phyloP scores from a whole-genome alignment of 2,329 filamentous ascomycete species.

The Westerdykella ornata region DNA sequence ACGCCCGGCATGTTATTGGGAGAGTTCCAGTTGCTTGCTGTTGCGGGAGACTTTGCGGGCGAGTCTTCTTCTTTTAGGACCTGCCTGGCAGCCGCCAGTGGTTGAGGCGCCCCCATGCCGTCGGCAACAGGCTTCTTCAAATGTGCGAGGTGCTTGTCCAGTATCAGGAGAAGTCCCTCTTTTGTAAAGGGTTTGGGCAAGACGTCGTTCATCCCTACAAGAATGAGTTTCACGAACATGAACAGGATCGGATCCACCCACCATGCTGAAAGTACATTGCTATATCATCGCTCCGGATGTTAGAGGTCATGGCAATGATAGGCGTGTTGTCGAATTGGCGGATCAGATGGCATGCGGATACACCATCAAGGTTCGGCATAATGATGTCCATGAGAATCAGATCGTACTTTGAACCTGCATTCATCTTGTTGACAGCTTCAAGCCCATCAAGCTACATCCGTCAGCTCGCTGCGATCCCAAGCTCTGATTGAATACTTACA shows the following conservation, averaged over 20 bases:
- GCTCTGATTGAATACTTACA: slow-evolving; percentile 40
- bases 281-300: slow-evolving; percentile 93
- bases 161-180: slow-evolving; percentile 67
- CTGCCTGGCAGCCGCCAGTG: slow-evolving; percentile 47
- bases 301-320: slow-evolving; percentile 98
- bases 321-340: slow-evolving; percentile 78
- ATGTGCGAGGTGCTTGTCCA: slow-evolving; percentile 83
- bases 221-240: slow-evolving; percentile 9
- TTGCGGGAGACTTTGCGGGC: slow-evolving; percentile 55
- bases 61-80: slow-evolving; percentile 59
- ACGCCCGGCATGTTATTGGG: slow-evolving; percentile 54
- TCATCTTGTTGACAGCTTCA: slow-evolving; percentile 84
- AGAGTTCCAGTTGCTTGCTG: slow-evolving; percentile 58
- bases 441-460: slow-evolving; percentile 66
- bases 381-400: slow-evolving; percentile 61
- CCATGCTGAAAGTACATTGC: slow-evolving; percentile 96
- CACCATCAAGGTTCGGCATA: slow-evolving; percentile 92
- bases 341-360: slow-evolving; percentile 89
- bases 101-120: slow-evolving; percentile 45
- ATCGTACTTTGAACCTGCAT: slow-evolving; percentile 58
- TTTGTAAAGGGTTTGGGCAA: slow-evolving; percentile 94
- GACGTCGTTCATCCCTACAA: slow-evolving; percentile 89
- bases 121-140: slow-evolving; percentile 59
- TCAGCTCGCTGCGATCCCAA: slow-evolving; percentile 21
- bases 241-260: slow-evolving; percentile 43